These are phyloP conservation scores for Cladosporium sp. DNA, from an alignment of 2,329 filamentous ascomycete species.

Conservation along the genomic window DNA sequence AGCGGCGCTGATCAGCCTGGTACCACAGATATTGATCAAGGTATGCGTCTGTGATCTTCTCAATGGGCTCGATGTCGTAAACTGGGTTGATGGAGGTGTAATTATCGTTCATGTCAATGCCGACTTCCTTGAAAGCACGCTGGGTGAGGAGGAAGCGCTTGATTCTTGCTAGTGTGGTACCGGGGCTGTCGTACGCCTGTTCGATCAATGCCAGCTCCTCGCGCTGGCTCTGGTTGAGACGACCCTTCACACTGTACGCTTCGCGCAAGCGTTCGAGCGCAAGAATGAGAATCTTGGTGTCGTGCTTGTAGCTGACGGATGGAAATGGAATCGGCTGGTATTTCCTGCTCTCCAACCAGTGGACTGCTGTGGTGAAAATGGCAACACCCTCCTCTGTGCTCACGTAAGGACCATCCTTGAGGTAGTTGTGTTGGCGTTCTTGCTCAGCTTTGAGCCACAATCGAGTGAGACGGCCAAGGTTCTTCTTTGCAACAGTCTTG, in stretches of 20 bases:
- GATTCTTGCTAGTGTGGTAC: conserved; percentile 90
- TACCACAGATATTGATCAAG: conserved; percentile 99
- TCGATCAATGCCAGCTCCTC: conserved; percentile 96
- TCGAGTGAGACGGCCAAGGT: conserved; percentile 86
- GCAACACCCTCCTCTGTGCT: conserved; percentile 97
- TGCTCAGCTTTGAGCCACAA: conserved; percentile 98
- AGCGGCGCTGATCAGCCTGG: conserved; percentile 91
- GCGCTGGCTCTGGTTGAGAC: conserved; percentile 93
- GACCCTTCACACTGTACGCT: conserved; percentile 94
- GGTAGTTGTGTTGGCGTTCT: conserved; percentile 97
- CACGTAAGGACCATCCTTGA: conserved; percentile 98
- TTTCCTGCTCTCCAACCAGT: conserved; percentile 97
- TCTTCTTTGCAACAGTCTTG: conserved; percentile 99
- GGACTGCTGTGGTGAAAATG: conserved; percentile 97
- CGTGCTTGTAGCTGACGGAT: conserved; percentile 98
- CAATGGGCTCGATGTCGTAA: conserved; percentile 97
- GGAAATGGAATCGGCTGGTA: conserved; percentile 99
- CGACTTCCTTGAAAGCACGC: conserved; percentile 97
- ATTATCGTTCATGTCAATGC: conserved; percentile 99
- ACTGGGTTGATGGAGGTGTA: conserved; percentile 99
- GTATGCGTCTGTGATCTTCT: conserved; percentile 99
- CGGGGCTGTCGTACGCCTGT: conserved; percentile 95
- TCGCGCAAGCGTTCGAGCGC: conserved; percentile 89
- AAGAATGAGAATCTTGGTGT: conserved; percentile 96
- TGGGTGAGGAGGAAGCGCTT: conserved; percentile 97